phyloP scores from a whole-genome alignment of 164 flowering plant species.

The Paratinospora sagittata region DNA sequence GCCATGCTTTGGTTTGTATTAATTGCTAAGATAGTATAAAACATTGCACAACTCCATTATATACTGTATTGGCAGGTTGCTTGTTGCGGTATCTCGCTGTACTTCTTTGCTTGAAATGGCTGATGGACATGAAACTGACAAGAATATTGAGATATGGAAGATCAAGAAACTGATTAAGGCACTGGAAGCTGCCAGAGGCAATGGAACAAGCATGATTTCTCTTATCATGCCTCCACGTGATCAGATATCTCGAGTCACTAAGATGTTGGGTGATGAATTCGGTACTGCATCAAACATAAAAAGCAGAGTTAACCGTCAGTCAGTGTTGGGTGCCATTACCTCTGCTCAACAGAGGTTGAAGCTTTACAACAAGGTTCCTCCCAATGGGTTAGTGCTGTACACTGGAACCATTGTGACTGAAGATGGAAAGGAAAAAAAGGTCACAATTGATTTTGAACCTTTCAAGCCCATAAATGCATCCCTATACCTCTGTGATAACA shows the following conservation, averaged over 20 bases:
- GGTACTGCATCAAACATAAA: slow-evolving; percentile 5
- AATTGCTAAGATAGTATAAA: too few species aligned
- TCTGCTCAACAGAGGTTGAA: slow-evolving; percentile 14
- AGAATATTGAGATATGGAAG: slow-evolving; percentile 1
- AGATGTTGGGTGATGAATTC: slow-evolving; percentile 15
- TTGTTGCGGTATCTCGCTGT: neutral
- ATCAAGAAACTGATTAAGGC: slow-evolving; percentile 14
- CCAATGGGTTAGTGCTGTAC: slow-evolving; percentile 12
- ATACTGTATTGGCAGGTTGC: too few species aligned
- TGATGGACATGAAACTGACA: slow-evolving; percentile 8
- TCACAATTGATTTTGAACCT: slow-evolving; percentile 1
- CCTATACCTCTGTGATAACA: slow-evolving; percentile 11
- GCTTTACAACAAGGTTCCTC: slow-evolving; percentile 14
- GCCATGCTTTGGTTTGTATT: too few species aligned
- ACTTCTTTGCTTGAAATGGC: slow-evolving; percentile 6
- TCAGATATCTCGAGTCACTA: slow-evolving; percentile 17
- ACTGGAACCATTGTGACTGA: slow-evolving; percentile 13
- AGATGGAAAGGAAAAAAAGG: slow-evolving; percentile 16
- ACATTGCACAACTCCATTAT: too few species aligned
- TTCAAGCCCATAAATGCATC: slow-evolving; percentile 12
- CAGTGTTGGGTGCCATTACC: slow-evolving; percentile 12
- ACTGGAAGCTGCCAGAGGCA: slow-evolving; percentile 6
- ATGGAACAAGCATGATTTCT: neutral
- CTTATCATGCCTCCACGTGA: neutral
- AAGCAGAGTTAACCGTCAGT: slow-evolving; percentile 15